Evolutionary conservation across 768 basidiomycete genomes (phyloP), one percentile per base, ranked within the genome.

Genomic region (Pulveroboletus sp.): DNA sequence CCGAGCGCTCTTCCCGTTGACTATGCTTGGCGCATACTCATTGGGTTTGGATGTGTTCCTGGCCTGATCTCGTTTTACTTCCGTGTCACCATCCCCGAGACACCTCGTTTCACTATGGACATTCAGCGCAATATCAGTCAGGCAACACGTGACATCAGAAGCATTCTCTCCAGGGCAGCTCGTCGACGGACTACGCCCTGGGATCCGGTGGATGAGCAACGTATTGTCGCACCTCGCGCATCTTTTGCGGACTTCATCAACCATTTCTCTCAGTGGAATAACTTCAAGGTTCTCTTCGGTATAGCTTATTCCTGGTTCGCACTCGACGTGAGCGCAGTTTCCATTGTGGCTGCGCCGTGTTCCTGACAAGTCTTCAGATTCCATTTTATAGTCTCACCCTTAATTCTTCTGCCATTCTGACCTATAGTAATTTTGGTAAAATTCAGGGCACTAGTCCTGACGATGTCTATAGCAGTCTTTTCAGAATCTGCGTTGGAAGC

Each of bases 21-120:
- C 68, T 78, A 70, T 61, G 76, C 79, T 66, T 93, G 92, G 92
- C 85, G 93, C 59, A 71, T 93, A 41, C 76, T 94, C 60, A 86
- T 93, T 67, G 92, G 92, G 57, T 71, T 94, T 36, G 92, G 92
- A 35, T 86, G 83, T 50, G 70, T 95, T 37, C 90, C 92, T 34
- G 92, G 81, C 43, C 72, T 75, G 36, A 65, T 91, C 43, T 89
- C 89, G 14, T 79, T 90, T 44, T 93, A 90, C 74, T 91, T 87
- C 82, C 89, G 92, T 61, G 75, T 92, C 34, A 93, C 91, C 26
- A 91, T 94, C 61, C 89, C 90, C 12, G 91, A 94, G 68, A 93
- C 91, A 1, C 92, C 92, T 24, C 89, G 92, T 54, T 83, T 77
- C 69, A 94, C 89, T 51, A 90, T 93, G 86, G 91, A 93, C 73